Base-by-base conservation (phyloP, 83 land plant species). In the Picea abies region DNA sequence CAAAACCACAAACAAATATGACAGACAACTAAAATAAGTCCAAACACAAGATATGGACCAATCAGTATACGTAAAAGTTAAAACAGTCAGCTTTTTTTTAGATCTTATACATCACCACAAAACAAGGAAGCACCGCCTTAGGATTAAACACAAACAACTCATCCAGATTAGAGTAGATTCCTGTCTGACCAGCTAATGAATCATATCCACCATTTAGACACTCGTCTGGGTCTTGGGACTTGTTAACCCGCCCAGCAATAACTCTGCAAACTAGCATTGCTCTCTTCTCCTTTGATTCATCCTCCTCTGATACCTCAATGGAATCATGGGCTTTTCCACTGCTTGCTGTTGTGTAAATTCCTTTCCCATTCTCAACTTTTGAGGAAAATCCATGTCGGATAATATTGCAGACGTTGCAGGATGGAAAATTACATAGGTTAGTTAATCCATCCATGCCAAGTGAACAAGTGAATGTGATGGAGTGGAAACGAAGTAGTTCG, bases 201-300 rank as follows among this genome's bases (percentile, higher is more conserved):
- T 95, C 98, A 82, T 66, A 95, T 65, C 68, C 68, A 65, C 25
- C 68, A 65, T 5, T 65, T 9, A 65, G 2, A 65, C 22, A 65
- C 26, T 65, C 68, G 20, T 65, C 26, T 65, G 68, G 22, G 26
- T 65, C 68, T 65, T 65, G 68, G 20, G 26, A 65, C 26, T 65
- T 65, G 68, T 23, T 65, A 65, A 95, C 89, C 60, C 93, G 81
- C 11, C 98, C 96, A 15, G 96, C 98, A 41, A 95, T 93, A 37
- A 95, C 96, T 11, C 98, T 88, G 81, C 98, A 93, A 17, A 95
- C 96, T 39, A 95, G 72, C 98, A 95, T 93, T 41, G 98, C 96
- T 78, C 84, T 67, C 62, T 85, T 79, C 0, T 82, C 83, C 37
- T 80, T 84, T 80, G 83, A 88, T 79, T 37, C 75, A 80, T 90